Conservation (phyloP, 768 basidiomycete species). For the Ramaria sp. region DNA sequence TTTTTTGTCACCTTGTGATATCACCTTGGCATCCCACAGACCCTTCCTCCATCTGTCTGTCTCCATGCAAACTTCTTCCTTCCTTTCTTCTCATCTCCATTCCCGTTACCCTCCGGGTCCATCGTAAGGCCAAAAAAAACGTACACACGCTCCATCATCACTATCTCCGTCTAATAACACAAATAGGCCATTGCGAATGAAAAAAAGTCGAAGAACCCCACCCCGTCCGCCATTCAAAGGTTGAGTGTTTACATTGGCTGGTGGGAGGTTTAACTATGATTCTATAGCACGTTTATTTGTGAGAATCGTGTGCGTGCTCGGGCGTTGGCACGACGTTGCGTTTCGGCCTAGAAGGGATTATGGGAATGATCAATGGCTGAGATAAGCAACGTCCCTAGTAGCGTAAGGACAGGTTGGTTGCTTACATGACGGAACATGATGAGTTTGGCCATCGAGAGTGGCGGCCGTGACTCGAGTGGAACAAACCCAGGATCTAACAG, state of each 20-base stretch:
- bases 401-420: background rate
- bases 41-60: too few relatives aligned
- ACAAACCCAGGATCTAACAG: slow-evolving; percentile 4
- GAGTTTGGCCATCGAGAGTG: slow-evolving; percentile 9
- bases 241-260: background rate
- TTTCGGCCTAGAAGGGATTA: background rate
- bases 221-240: background rate
- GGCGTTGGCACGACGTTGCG: slow-evolving; percentile 5
- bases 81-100: too few relatives aligned
- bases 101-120: too few relatives aligned
- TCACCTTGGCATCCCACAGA: too few relatives aligned
- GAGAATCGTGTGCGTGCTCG: slow-evolving; percentile 6
- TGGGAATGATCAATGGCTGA: background rate
- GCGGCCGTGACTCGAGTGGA: slow-evolving; percentile 5
- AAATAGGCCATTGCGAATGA: too few relatives aligned
- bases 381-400: background rate
- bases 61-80: too few relatives aligned
- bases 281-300: background rate
- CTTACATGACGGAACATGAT: slow-evolving; percentile 10
- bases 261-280: too few relatives aligned
- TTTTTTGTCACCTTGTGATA: too few relatives aligned
- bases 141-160: too few relatives aligned
- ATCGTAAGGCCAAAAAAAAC: too few relatives aligned
- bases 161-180: too few relatives aligned
- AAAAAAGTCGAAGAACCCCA: too few relatives aligned